phyloP scores from a whole-genome alignment of 495 filamentous ascomycete genomes.

The Neurospora sp. region DNA sequence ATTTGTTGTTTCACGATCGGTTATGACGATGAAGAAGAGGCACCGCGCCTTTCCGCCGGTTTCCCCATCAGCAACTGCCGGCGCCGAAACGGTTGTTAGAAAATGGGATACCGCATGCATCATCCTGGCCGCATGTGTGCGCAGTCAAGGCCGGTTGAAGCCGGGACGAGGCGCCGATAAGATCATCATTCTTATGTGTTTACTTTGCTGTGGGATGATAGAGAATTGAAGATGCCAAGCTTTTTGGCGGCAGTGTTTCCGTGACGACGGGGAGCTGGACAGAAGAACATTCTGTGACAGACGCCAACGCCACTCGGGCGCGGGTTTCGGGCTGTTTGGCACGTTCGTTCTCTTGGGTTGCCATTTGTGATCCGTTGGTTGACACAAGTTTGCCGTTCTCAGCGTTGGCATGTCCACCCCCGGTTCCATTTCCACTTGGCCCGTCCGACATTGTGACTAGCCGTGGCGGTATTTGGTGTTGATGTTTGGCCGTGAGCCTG shows the following conservation, averaged over 20 bases:
- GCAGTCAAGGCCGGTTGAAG: neutral
- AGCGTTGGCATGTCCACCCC: neutral
- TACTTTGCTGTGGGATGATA: neutral
- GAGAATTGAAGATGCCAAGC: neutral
- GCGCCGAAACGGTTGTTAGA: neutral
- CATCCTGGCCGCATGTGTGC: neutral
- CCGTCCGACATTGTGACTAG: neutral
- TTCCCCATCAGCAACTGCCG: neutral
- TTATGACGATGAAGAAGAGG: neutral
- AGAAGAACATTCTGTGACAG: neutral
- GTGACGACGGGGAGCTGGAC: neutral
- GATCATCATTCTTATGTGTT: neutral
- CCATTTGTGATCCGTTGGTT: neutral
- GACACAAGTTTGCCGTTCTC: neutral
- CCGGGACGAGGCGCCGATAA: neutral
- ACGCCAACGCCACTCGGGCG: neutral
- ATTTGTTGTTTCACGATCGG: neutral
- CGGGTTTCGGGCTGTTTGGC: neutral
- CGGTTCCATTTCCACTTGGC: neutral
- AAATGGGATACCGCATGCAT: neutral
- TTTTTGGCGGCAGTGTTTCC: neutral
- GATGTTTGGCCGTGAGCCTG: neutral
- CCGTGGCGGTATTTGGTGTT: neutral
- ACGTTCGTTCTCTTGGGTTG: neutral
- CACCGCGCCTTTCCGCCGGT: neutral